Evolutionary conservation across 768 basidiomycete genomes (phyloP), one percentile per base, ranked within the genome.

Genomic region (Pleurotus giganteus): DNA sequence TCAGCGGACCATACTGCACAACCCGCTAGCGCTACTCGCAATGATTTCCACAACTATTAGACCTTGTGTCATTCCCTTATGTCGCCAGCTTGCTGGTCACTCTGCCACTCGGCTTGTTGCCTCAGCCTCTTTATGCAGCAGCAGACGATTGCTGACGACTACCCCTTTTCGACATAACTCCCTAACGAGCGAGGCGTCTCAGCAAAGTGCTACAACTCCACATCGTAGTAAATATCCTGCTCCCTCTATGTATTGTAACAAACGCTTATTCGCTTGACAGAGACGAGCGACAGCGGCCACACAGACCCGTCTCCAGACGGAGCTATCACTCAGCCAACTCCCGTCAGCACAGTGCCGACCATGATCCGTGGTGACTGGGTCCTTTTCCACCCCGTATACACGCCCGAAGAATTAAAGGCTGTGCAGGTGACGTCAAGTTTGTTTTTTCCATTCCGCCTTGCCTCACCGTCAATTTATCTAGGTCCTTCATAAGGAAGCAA

Each of bases 371-470:
- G 90, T 2, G 89, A 91, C 62, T 97, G 94, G 92, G 92, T 96
- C 9, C 72, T 97, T 1, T 92, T 94, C 66, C 92, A 96, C 65
- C 95, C 95, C 0, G 94, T 96, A 1, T 98, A 98, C 67, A 83
- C 89, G 4, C 67, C 73, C 15, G 82, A 83, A 32, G 91, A 93
- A 64, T 66, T 92, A 47, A 83, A 73, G 59, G 80, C 89, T 12
- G 90, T 91, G 13, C 74, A 89, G 69, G 90, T 88, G 62, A 47
- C 56, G 8, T 36, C 53, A 19, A 51, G 19, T 17, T 50, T 49
- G 21, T 3, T n/a, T 49, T 45, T 12, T 24, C 41, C 31, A 24
- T 55, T 34, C 5, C n/a, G 23, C 39, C 27, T 26, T 42, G 42
- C 34, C 27, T 54, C 39, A 13, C 4, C 44, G 12, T 47, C 34